A percentile compares a stretch with the other conserved stretches of the same genome.
These are phyloP conservation scores for Cucumis hystrix DNA, from an alignment of 306 rosid genomes.

Conservation along the genomic window DNA sequence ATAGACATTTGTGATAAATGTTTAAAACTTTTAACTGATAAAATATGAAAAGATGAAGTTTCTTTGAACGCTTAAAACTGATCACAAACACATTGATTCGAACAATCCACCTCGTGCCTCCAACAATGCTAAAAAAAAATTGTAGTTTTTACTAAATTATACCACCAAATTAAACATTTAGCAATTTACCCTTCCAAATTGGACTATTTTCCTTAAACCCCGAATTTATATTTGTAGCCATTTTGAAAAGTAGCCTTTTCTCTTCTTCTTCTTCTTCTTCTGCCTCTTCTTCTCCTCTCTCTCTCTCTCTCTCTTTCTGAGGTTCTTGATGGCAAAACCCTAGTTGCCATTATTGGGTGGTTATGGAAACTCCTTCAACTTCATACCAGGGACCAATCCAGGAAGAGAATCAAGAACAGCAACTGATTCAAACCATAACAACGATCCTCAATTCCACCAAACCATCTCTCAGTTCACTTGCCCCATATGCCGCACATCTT, in stretches of 20 bases:
- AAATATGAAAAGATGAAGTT: too few species aligned
- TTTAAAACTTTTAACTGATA: too few species aligned
- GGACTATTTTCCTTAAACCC: neutral
- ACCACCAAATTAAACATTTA: too few species aligned
- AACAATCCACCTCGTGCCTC: too few species aligned
- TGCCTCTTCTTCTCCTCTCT: too few species aligned
- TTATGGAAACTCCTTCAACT: neutral
- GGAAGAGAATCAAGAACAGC: neutral
- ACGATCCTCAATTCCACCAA: slow-evolving; percentile 11
- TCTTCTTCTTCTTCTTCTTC: neutral
- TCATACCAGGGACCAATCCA: neutral
- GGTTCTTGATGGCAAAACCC: neutral
- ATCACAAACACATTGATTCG: too few species aligned
- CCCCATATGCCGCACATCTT: slow-evolving; percentile 30
- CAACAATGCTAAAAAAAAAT: too few species aligned
- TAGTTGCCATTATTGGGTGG: neutral
- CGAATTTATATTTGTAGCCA: neutral
- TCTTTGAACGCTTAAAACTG: too few species aligned
- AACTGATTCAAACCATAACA: slow-evolving; percentile 22
- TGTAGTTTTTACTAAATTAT: too few species aligned
- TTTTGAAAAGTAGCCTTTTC: neutral
- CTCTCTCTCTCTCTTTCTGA: neutral
- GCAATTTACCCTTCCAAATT: neutral
- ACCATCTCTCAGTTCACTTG: slow-evolving; percentile 10
- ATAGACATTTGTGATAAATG: too few species aligned